Evolutionary conservation across 441 rosid genomes (phyloP).

Genomic region (Metrosideros polymorpha): DNA sequence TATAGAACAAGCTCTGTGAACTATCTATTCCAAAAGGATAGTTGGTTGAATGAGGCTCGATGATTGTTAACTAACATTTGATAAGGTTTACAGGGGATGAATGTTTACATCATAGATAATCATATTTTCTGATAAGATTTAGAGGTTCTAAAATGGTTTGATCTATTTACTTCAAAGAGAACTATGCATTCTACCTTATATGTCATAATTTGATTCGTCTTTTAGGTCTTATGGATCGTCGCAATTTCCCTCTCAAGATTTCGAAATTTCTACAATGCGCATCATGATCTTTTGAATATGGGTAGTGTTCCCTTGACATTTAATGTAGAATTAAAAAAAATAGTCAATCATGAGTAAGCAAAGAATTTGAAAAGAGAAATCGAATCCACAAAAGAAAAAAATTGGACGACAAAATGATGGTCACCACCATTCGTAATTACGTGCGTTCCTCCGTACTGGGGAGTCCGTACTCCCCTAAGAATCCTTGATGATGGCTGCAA

Average conservation of each 20-base stretch:
- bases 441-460: not conserved
- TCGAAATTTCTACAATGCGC: not conserved
- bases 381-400: not conserved
- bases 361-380: not conserved
- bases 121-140: too few relatives aligned
- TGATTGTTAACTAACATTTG: not conserved
- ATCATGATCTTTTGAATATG: not conserved
- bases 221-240: not conserved
- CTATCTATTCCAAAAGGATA: not conserved
- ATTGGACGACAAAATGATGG: not conserved
- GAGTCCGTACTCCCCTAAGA: not conserved
- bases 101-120: not conserved
- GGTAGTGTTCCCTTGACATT: not conserved
- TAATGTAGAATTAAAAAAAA: not conserved
- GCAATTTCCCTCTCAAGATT: not conserved
- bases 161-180: not conserved
- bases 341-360: not conserved
- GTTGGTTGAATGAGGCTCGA: not conserved
- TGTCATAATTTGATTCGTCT: not conserved
- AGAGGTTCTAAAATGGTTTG: too few relatives aligned
- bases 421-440: not conserved
- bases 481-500: not conserved
- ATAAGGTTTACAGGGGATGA: not conserved
- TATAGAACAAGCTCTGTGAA: fast-evolving
- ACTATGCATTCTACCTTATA: not conserved